Conservation (phyloP, 495 filamentous ascomycete genomes). For the Platismatia glauca region DNA sequence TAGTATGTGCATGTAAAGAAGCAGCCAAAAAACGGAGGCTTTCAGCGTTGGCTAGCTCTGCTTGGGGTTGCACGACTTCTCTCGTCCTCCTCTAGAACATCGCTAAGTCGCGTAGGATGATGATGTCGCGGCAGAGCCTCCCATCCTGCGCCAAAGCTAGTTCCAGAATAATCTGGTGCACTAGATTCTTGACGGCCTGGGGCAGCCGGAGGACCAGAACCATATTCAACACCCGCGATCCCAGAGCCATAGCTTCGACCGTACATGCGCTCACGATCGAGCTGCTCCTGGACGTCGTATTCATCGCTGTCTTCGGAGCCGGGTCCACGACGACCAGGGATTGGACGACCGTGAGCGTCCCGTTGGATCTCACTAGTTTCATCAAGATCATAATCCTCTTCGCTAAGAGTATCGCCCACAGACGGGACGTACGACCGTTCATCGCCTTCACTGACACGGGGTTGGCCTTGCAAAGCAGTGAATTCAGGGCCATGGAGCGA, state of each 20-base stretch:
- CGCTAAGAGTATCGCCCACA: constrained; percentile 43
- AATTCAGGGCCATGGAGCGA: constrained; percentile 29
- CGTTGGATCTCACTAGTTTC: constrained; percentile 39
- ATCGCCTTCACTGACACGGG: constrained; percentile 33
- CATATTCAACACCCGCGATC: constrained; percentile 24
- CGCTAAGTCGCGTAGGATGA: constrained; percentile 87
- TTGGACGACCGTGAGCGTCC: constrained; percentile 36
- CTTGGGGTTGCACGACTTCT: constrained; percentile 50
- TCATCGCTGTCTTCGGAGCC: constrained; percentile 46
- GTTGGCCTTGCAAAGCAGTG: constrained; percentile 31
- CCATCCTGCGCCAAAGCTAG: constrained; percentile 64
- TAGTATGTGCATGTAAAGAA: background rate
- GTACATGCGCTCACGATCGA: constrained; percentile 40
- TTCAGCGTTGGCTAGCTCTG: constrained; percentile 42
- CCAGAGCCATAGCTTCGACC: constrained; percentile 37
- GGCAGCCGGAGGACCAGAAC: constrained; percentile 26
- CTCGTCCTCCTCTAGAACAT: constrained; percentile 73
- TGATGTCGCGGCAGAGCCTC: constrained; percentile 74
- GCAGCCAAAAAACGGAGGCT: background rate
- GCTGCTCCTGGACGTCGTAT: constrained; percentile 41
- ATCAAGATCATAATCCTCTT: constrained; percentile 48
- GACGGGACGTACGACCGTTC: constrained; percentile 44
- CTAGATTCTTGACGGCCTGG: constrained; percentile 10
- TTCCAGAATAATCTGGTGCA: constrained; percentile 45
- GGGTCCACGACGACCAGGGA: constrained; percentile 30